Percentiles rank a stretch among this genome's conserved stretches.
phyloP scores from a whole-genome alignment of 2,329 filamentous ascomycete genomes.

The Alternaria metachromatica region DNA sequence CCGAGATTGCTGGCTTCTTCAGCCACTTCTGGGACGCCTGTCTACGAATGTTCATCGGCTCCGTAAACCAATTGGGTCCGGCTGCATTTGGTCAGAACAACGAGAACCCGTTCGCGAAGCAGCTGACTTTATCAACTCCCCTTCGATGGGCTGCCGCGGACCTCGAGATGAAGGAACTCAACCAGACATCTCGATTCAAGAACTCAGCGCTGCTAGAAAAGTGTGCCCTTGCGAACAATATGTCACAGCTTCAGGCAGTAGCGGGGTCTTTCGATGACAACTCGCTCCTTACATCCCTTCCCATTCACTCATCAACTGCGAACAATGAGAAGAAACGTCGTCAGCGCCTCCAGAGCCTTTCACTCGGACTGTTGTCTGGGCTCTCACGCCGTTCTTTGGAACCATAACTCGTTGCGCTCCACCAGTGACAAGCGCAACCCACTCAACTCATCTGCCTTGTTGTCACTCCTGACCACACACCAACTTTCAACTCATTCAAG shows the following conservation, averaged over 20 bases:
- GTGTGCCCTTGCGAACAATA: background rate
- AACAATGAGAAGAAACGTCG: no score
- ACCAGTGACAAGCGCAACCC: background rate
- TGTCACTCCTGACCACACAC: background rate
- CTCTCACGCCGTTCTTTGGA: no score
- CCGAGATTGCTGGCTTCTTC: background rate
- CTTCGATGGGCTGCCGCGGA: background rate
- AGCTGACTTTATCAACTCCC: background rate
- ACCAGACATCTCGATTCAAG: background rate
- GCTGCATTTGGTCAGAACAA: background rate
- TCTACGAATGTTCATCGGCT: background rate
- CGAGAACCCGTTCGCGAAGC: background rate
- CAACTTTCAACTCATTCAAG: background rate
- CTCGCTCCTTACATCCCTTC: no score
- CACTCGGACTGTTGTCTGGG: no score
- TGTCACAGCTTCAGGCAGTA: background rate
- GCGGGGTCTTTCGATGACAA: background rate
- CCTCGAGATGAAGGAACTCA: background rate
- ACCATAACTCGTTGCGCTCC: background rate
- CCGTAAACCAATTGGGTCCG: background rate
- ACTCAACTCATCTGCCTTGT: background rate
- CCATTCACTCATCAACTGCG: no score
- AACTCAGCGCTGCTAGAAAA: background rate
- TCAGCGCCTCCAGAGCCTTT: no score
- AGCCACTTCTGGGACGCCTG: background rate